Conservation (phyloP, 1,139 yeast species). For the Hansenula sp. region DNA sequence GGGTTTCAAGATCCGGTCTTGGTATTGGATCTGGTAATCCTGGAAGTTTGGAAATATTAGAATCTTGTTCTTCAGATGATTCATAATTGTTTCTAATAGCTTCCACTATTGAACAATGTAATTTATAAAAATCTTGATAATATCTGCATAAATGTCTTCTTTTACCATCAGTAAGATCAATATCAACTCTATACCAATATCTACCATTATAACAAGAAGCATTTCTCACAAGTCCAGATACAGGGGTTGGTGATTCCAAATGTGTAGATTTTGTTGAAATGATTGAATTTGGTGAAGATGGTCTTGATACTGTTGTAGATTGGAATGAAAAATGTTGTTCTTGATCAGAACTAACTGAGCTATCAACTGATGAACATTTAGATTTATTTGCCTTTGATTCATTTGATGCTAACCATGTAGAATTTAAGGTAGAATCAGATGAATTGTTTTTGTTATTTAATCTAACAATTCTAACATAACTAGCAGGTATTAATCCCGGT, state of each 20-base stretch:
- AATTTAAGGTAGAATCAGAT: background rate
- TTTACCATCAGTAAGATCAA: constrained; percentile 39
- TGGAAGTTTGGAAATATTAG: constrained; percentile 17
- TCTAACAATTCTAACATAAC: constrained; percentile 48
- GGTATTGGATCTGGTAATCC: constrained; percentile 29
- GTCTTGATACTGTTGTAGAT: constrained; percentile 2
- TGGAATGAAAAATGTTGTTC: constrained; percentile 10
- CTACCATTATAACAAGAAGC: constrained; percentile 53
- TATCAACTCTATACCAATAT: constrained; percentile 54
- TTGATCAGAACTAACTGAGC: constrained; percentile 4
- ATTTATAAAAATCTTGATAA: constrained; percentile 57
- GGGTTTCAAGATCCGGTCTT: constrained; percentile 24
- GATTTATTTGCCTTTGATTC: background rate
- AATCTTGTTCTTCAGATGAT: constrained; percentile 5
- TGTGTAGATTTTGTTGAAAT: background rate
- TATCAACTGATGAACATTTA: constrained; percentile 8
- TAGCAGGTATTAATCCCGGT: constrained; percentile 57
- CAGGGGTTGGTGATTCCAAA: constrained; percentile 8
- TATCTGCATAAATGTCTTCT: constrained; percentile 47
- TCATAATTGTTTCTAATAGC: constrained; percentile 7
- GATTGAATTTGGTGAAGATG: background rate
- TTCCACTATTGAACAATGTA: constrained; percentile 48
- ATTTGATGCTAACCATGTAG: constrained; percentile 1
- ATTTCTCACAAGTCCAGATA: constrained; percentile 54
- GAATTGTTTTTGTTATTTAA: constrained; percentile 19